Conservation (phyloP, 2,329 filamentous ascomycete species). For the Huntiella bhutanensis region DNA sequence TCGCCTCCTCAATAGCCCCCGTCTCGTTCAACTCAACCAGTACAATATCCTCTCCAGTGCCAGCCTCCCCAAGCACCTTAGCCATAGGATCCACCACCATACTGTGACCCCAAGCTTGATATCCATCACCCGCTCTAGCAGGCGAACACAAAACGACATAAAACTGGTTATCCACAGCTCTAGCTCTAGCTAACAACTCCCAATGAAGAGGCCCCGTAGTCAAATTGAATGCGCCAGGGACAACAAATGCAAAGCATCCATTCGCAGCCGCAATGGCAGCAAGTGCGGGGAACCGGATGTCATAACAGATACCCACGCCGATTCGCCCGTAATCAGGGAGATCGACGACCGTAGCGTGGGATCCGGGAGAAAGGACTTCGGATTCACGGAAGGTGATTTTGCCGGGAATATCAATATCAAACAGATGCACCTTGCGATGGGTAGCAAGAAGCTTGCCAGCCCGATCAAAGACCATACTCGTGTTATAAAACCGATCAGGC, state of each 20-base stretch:
- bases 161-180: conserved; percentile 84
- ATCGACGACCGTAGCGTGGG: conserved; percentile 70
- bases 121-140: conserved; percentile 58
- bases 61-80: conserved; percentile 58
- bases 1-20: conserved; percentile 50
- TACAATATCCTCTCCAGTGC: conserved; percentile 58
- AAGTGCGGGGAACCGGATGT: conserved; percentile 88
- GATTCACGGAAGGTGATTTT: conserved; percentile 84
- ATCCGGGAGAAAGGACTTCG: conserved; percentile 70
- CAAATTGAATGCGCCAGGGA: conserved; percentile 92
- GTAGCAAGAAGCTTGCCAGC: conserved; percentile 62
- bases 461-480: conserved; percentile 64
- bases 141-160: conserved; percentile 89
- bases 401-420: conserved; percentile 93
- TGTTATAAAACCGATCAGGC: conserved; percentile 63
- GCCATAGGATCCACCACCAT: conserved; percentile 79
- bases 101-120: conserved; percentile 85
- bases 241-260: conserved; percentile 74
- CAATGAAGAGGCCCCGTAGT: conserved; percentile 89
- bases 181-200: conserved; percentile 60
- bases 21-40: conserved; percentile 46
- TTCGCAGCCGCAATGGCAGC: conserved; percentile 73
- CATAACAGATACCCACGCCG: conserved; percentile 88
- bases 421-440: conserved; percentile 87
- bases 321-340: conserved; percentile 77